A percentile compares a stretch with the other conserved stretches of the same genome.
Conservation (phyloP, 352 stramenopile species). For the Halophytophthora batemanensis region DNA sequence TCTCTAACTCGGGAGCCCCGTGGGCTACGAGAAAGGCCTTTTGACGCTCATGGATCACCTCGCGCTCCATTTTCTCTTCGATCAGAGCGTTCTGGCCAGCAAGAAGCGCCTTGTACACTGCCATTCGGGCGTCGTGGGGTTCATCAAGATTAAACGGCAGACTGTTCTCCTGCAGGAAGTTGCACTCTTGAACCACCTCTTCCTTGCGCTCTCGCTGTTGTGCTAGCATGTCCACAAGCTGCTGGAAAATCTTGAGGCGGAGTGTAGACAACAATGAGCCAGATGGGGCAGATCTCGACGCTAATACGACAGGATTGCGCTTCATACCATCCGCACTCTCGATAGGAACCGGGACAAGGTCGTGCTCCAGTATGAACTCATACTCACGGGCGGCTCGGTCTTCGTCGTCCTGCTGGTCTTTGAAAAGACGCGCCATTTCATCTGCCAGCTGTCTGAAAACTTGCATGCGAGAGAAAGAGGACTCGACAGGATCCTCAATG, state of each 20-base stretch:
- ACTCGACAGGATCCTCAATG: background rate
- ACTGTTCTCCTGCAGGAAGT: constrained; percentile 12
- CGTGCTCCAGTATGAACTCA: constrained; percentile 13
- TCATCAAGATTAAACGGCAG: constrained; percentile 9
- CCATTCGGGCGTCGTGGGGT: constrained; percentile 25
- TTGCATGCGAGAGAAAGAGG: constrained; percentile 10
- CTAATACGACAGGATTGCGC: no score
- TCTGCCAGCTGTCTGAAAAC: constrained; percentile 20
- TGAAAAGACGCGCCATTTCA: constrained; percentile 10
- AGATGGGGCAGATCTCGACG: background rate
- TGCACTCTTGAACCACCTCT: constrained; percentile 14
- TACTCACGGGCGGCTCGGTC: constrained; percentile 8
- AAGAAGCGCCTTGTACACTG: constrained; percentile 43
- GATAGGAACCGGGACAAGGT: constrained; percentile 3
- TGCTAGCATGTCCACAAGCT: constrained; percentile 4
- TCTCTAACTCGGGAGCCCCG: constrained; percentile 14
- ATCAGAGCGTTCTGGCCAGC: constrained; percentile 42
- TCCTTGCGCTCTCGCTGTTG: constrained; percentile 8
- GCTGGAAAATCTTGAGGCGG: constrained; percentile 20
- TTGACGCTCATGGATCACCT: constrained; percentile 34
- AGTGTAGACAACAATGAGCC: constrained; percentile 11
- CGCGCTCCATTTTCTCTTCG: constrained; percentile 57
- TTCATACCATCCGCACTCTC: background rate
- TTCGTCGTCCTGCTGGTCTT: constrained; percentile 9
- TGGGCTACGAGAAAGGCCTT: constrained; percentile 30